Percentiles rank a stretch among this genome's conserved stretches.
Evolutionary conservation across 192 early-diverging fungal genomes (phyloP).

Genomic region (Gonapodya prolifera): DNA sequence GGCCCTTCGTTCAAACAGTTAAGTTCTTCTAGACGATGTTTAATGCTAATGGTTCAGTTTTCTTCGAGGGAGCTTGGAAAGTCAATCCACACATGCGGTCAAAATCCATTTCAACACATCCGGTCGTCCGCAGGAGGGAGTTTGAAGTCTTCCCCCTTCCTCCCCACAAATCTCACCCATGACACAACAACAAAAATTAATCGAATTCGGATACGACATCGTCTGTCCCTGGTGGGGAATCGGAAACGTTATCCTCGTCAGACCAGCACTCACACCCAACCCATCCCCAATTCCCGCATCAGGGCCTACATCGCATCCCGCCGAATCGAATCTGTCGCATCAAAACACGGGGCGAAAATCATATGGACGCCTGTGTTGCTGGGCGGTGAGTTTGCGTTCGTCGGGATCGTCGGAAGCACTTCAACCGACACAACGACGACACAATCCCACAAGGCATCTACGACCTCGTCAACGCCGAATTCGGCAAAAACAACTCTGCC

Average conservation of each 20-base stretch:
- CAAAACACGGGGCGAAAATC: not conserved
- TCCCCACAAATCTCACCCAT: too few species aligned
- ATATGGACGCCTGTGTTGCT: not conserved
- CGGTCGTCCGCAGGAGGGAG: too few species aligned
- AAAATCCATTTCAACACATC: too few species aligned
- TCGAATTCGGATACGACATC: not conserved
- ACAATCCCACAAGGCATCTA: not conserved
- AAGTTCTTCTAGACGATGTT: too few species aligned
- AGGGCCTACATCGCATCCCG: conserved; percentile 3
- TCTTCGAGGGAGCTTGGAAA: too few species aligned
- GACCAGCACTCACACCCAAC: too few species aligned
- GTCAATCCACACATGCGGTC: too few species aligned
- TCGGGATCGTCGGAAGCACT: not conserved
- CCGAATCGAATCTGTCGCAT: not conserved
- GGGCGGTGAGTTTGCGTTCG: not conserved
- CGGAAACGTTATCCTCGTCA: too few species aligned
- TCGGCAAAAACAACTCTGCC: not conserved
- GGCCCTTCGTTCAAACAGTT: too few species aligned
- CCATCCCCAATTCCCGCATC: too few species aligned
- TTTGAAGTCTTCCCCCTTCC: too few species aligned
- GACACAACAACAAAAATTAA: not conserved
- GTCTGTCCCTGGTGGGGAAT: not conserved
- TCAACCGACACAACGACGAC: not conserved
- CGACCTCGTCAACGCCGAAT: not conserved
- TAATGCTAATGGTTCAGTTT: too few species aligned